Evolutionary conservation across 345 rosid species (phyloP).

Genomic region (Mercurialis annua): DNA sequence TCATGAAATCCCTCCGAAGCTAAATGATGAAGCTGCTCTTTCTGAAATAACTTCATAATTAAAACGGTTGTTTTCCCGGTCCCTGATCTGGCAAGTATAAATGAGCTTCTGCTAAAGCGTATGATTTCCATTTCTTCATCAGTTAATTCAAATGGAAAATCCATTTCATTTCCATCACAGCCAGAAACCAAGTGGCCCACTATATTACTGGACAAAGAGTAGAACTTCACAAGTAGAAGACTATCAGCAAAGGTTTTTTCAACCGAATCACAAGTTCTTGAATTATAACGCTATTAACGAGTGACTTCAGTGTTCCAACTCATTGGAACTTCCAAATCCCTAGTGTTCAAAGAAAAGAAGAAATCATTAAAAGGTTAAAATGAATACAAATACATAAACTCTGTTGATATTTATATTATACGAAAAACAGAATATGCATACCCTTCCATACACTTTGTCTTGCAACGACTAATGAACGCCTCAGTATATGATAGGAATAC

Average conservation of each 20-base stretch:
- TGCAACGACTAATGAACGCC: slow-evolving; percentile 41
- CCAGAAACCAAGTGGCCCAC: slow-evolving; percentile 38
- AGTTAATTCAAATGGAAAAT: slow-evolving; percentile 49
- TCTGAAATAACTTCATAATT: slow-evolving; percentile 44
- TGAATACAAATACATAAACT: not conserved
- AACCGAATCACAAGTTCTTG: slow-evolving; percentile 16
- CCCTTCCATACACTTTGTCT: slow-evolving; percentile 44
- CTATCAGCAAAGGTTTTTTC: slow-evolving; percentile 32
- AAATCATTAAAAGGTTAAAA: not conserved
- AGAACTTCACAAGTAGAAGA: slow-evolving; percentile 49
- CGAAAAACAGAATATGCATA: slow-evolving; percentile 16
- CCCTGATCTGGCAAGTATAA: slow-evolving; percentile 52
- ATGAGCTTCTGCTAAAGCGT: slow-evolving; percentile 35
- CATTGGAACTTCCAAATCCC: slow-evolving; percentile 48
- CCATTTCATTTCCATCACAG: slow-evolving; percentile 36
- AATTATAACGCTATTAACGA: slow-evolving; percentile 17
- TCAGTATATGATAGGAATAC: slow-evolving; percentile 33
- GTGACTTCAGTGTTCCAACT: slow-evolving; percentile 37
- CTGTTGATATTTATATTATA: not conserved
- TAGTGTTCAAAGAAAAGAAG: not conserved
- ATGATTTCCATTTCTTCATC: slow-evolving; percentile 42
- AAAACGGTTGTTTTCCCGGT: slow-evolving; percentile 56
- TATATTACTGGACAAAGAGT: slow-evolving; percentile 35
- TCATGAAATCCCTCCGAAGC: slow-evolving; percentile 26
- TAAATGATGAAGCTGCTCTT: slow-evolving; percentile 31